These are phyloP conservation scores for Cephalotrichum gorgonifer DNA, from an alignment of 2,329 filamentous ascomycete species.

Conservation along the genomic window DNA sequence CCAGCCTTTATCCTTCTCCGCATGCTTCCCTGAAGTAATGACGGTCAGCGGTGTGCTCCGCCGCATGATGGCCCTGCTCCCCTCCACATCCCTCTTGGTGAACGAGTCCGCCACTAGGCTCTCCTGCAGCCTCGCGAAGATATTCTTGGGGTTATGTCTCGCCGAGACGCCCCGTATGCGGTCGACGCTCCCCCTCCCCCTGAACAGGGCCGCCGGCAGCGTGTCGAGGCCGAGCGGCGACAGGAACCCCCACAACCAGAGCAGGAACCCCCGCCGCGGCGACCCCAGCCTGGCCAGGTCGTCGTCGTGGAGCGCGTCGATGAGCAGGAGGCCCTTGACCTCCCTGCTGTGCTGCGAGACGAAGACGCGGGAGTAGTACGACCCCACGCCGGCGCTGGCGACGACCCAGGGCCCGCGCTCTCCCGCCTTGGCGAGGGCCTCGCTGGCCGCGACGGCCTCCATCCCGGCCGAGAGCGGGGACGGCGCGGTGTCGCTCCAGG, in stretches of 20 bases:
- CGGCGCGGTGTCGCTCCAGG: constrained; percentile 81
- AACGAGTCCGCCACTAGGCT: constrained; percentile 78
- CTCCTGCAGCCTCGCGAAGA: constrained; percentile 90
- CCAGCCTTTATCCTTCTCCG: constrained; percentile 62
- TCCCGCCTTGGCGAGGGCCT: constrained; percentile 68
- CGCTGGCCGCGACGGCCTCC: constrained; percentile 78
- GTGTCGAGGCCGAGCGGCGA: constrained; percentile 81
- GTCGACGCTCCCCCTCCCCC: constrained; percentile 69
- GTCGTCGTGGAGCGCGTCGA: constrained; percentile 86
- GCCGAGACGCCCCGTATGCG: constrained; percentile 73
- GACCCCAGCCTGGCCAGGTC: constrained; percentile 58
- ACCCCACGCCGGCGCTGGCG: constrained; percentile 76
- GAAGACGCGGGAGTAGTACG: constrained; percentile 85
- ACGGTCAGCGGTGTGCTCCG: constrained; percentile 67
- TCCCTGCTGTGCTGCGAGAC: constrained; percentile 68
- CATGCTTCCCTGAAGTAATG: constrained; percentile 68
- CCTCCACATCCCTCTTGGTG: constrained; percentile 70
- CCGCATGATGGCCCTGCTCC: constrained; percentile 69
- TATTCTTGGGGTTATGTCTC: constrained; percentile 70
- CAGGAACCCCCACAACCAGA: constrained; percentile 79
- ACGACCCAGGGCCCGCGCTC: constrained; percentile 86
- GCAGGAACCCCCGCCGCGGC: constrained; percentile 63
- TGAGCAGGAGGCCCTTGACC: constrained; percentile 68
- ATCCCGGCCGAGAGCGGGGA: constrained; percentile 90
- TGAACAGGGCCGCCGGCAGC: constrained; percentile 70